Conservation (phyloP, 331 rosid species). For the Acacia concinna region DNA sequence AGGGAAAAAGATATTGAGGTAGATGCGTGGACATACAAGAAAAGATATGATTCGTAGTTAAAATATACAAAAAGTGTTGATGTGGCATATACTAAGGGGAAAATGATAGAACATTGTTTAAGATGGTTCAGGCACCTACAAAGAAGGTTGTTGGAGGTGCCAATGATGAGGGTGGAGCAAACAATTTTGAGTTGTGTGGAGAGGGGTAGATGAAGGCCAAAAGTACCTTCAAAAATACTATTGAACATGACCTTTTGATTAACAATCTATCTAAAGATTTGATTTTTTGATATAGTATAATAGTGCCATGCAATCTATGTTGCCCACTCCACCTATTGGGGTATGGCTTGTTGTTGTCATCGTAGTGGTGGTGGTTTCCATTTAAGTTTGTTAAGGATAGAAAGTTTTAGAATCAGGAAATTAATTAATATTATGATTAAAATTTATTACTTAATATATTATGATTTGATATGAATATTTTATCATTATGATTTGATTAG, state of each 20-base stretch:
- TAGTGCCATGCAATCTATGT: background rate
- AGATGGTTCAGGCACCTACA: background rate
- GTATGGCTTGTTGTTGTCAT: no score
- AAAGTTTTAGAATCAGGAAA: no score
- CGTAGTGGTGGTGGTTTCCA: background rate
- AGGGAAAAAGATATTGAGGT: no score
- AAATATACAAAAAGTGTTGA: background rate
- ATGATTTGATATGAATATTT: no score
- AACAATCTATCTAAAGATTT: no score
- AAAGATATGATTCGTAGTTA: no score
- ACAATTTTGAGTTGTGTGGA: background rate
- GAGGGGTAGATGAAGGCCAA: background rate
- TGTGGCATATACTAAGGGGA: background rate
- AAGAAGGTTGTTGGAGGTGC: background rate
- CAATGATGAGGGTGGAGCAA: background rate
- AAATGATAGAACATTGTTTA: no score
- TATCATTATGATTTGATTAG: no score
- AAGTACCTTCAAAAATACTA: background rate
- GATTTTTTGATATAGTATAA: no score
- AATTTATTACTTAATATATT: no score
- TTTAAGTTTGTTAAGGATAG: no score
- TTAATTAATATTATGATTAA: no score
- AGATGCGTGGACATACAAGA: background rate
- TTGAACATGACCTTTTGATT: background rate
- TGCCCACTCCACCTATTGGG: background rate